Conservation (phyloP, 768 basidiomycete species). For the Mycena rebaudengoi region DNA sequence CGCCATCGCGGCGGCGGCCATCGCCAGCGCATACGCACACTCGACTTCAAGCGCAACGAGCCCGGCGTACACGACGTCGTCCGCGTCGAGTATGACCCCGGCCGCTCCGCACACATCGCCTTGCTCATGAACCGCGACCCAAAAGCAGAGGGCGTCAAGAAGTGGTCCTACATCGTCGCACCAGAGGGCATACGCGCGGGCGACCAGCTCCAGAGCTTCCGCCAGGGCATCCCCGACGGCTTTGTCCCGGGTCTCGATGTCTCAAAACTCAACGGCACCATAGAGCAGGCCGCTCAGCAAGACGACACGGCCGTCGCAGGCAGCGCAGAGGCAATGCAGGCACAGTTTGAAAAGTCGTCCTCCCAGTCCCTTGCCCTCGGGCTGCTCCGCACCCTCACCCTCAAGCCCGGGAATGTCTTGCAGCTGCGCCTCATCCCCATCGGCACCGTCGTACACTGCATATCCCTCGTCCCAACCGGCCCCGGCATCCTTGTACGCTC, state of each 20-base stretch:
- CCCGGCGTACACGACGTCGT: conserved; percentile 88
- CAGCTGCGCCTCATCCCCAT: conserved; percentile 91
- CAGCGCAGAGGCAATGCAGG: conserved; percentile 30
- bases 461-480: conserved; percentile 79
- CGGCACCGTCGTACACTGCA: conserved; percentile 89
- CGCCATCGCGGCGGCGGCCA: conserved; percentile 94
- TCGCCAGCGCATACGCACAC: conserved; percentile 79
- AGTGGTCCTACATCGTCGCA: conserved; percentile 93
- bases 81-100: conserved; percentile 97
- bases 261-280: conserved; percentile 22
- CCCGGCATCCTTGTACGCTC: conserved; percentile 87
- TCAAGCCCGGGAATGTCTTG: conserved; percentile 93
- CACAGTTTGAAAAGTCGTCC: conserved; percentile 42
- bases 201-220: conserved; percentile 86
- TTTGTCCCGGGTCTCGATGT: conserved; percentile 65
- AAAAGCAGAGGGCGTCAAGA: conserved; percentile 57
- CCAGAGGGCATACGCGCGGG: conserved; percentile 91
- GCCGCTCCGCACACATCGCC: conserved; percentile 93
- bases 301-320: conserved; percentile 26
- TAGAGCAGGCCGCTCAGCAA: conserved; percentile 26
- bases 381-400: conserved; percentile 80
- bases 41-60: conserved; percentile 87
- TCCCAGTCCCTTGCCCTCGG: conserved; percentile 80
- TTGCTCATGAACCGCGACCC: conserved; percentile 74
- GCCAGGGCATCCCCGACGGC: conserved; percentile 81